Conservation (phyloP, 805 yeast genomes). For the Lachancea thermotolerans region DNA sequence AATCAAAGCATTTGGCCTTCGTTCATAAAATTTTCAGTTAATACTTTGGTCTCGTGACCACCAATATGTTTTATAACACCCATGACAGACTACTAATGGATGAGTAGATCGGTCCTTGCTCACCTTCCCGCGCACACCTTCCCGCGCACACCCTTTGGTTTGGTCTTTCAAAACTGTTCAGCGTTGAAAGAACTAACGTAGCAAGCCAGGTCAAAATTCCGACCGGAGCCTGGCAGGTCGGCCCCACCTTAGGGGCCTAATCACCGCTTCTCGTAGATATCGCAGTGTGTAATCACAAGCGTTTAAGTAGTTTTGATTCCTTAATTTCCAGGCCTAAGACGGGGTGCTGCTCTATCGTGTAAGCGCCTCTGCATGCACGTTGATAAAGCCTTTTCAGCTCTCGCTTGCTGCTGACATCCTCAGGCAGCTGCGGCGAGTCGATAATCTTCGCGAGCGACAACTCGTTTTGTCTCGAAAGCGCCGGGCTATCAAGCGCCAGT, state of each 20-base stretch:
- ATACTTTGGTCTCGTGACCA: too few species aligned
- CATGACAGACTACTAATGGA: too few species aligned
- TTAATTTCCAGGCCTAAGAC: conserved; percentile 2
- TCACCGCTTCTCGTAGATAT: not conserved
- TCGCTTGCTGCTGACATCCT: conserved; percentile 5
- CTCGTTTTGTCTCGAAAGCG: conserved; percentile 10
- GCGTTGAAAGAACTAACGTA: too few species aligned
- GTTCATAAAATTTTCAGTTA: too few species aligned
- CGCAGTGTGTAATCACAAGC: not conserved
- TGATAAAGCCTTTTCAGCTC: conserved; percentile 14
- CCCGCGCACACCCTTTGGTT: too few species aligned
- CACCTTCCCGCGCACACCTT: too few species aligned
- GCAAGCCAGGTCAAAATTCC: too few species aligned
- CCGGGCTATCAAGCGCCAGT: conserved; percentile 18
- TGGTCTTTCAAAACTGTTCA: too few species aligned
- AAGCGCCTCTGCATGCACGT: conserved; percentile 17
- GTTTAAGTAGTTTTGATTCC: conserved; percentile 4
- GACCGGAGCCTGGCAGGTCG: too few species aligned
- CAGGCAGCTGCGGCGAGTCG: conserved; percentile 1
- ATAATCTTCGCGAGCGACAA: conserved; percentile 12
- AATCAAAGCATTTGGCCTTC: not conserved
- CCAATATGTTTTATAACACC: too few species aligned
- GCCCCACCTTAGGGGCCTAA: too few species aligned
- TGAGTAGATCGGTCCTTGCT: too few species aligned
- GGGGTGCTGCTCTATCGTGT: conserved; percentile 9